phyloP scores from a whole-genome alignment of 352 stramenopile species.

The Phytophthora brassicae region DNA sequence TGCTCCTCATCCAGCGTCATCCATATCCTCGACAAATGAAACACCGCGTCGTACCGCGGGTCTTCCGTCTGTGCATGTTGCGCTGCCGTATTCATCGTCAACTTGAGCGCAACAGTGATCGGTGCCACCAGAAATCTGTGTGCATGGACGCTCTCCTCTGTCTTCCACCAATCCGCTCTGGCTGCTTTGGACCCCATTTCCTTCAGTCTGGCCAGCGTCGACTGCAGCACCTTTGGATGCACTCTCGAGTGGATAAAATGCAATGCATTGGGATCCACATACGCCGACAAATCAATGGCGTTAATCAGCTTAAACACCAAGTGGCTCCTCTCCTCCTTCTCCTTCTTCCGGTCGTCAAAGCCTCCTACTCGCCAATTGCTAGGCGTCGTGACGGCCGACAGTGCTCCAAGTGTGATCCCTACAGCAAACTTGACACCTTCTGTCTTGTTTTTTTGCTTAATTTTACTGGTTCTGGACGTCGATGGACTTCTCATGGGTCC shows the following conservation, averaged over 20 bases:
- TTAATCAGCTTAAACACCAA: slow-evolving; percentile 90
- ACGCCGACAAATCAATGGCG: slow-evolving; percentile 82
- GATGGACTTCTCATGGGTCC: slow-evolving; percentile 26
- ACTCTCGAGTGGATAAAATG: slow-evolving; percentile 88
- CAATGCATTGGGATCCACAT: slow-evolving; percentile 82
- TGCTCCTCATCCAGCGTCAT: slow-evolving; percentile 85
- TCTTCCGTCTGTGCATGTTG: slow-evolving; percentile 73
- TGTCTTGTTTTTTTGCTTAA: slow-evolving; percentile 17
- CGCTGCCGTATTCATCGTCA: slow-evolving; percentile 87
- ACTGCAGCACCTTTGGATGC: slow-evolving; percentile 75
- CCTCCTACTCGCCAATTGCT: slow-evolving; percentile 82
- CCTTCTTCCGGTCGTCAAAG: slow-evolving; percentile 55
- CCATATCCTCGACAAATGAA: slow-evolving; percentile 80
- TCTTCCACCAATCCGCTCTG: slow-evolving; percentile 76
- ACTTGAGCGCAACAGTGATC: slow-evolving; percentile 81
- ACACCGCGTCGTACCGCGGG: slow-evolving; percentile 72
- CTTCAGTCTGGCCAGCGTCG: slow-evolving; percentile 73
- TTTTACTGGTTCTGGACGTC: slow-evolving; percentile 15
- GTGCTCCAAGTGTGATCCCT: slow-evolving; percentile 74
- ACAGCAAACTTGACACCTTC: slow-evolving; percentile 68
- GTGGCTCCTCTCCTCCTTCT: slow-evolving; percentile 41
- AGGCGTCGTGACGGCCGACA: slow-evolving; percentile 85
- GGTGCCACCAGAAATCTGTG: slow-evolving; percentile 85
- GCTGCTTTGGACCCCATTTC: slow-evolving; percentile 76
- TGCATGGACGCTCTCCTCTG: slow-evolving; percentile 61